Evolutionary conservation across 441 rosid species (phyloP).

Genomic region (Erodium chrysanthum): DNA sequence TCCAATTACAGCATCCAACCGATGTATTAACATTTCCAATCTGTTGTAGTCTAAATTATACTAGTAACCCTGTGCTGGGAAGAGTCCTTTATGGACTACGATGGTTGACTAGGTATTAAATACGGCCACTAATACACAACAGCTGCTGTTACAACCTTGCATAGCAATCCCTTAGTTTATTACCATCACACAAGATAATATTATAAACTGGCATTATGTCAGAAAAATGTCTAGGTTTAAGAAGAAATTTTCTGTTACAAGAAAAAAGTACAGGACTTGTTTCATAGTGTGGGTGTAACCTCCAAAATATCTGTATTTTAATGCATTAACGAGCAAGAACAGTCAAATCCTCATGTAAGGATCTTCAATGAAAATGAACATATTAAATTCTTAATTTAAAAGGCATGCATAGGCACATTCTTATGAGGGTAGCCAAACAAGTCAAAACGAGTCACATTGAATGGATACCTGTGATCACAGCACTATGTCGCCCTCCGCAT

Average conservation of each 20-base stretch:
- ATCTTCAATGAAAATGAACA: not conserved
- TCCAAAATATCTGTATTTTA: not conserved
- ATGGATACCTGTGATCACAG: slow-evolving; percentile 2
- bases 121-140: not conserved
- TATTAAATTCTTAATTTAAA: not conserved
- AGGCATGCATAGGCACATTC: not conserved
- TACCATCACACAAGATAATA: not conserved
- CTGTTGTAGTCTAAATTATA: not conserved
- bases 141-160: not conserved
- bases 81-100: not conserved
- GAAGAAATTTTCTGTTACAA: not conserved
- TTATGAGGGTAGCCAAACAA: not conserved
- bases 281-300: not conserved
- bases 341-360: not conserved
- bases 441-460: not conserved
- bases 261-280: not conserved
- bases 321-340: not conserved
- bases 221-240: not conserved
- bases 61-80: not conserved
- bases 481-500: slow-evolving; percentile 4
- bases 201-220: not conserved
- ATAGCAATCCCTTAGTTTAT: not conserved
- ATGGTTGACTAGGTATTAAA: not conserved
- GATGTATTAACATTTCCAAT: too few relatives aligned
- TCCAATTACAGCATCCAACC: not conserved